A percentile compares a stretch with the other conserved stretches of the same genome.
Evolutionary conservation across 768 basidiomycete genomes (phyloP).

Genomic region (Boletus reticulatus): DNA sequence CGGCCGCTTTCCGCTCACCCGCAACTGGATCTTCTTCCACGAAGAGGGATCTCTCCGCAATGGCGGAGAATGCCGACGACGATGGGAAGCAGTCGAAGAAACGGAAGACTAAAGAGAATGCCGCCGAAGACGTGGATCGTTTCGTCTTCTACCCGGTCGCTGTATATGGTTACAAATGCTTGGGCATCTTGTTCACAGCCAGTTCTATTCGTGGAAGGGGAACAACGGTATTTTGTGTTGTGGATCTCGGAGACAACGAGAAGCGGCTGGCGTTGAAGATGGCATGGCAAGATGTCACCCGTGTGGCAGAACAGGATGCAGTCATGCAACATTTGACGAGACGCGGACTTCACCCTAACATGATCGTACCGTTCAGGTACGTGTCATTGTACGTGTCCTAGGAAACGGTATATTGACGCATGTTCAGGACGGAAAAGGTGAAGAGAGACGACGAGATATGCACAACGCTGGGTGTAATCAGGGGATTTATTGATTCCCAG

Average conservation of each 20-base stretch:
- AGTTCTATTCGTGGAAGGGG: conserved; percentile 12
- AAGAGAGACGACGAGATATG: neutral
- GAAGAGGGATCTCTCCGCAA: conserved; percentile 1
- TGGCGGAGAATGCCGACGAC: neutral
- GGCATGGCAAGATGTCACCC: neutral
- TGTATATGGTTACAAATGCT: neutral
- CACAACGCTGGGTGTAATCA: neutral
- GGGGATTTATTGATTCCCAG: neutral
- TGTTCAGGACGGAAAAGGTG: neutral
- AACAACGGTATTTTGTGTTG: conserved; percentile 7
- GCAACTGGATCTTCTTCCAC: neutral
- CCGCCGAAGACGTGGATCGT: too few species aligned
- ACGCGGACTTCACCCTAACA: neutral
- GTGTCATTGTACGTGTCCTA: neutral
- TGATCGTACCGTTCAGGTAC: neutral
- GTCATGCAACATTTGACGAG: neutral
- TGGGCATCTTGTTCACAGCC: neutral
- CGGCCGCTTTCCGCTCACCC: too few species aligned
- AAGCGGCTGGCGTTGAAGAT: neutral
- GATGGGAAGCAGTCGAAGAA: neutral
- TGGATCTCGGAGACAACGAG: neutral
- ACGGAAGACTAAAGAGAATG: too few species aligned
- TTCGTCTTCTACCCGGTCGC: too few species aligned
- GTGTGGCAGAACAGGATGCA: neutral
- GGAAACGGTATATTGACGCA: neutral